Base-by-base conservation (phyloP, 495 filamentous ascomycete species). In the Penicillium subrubescens region DNA sequence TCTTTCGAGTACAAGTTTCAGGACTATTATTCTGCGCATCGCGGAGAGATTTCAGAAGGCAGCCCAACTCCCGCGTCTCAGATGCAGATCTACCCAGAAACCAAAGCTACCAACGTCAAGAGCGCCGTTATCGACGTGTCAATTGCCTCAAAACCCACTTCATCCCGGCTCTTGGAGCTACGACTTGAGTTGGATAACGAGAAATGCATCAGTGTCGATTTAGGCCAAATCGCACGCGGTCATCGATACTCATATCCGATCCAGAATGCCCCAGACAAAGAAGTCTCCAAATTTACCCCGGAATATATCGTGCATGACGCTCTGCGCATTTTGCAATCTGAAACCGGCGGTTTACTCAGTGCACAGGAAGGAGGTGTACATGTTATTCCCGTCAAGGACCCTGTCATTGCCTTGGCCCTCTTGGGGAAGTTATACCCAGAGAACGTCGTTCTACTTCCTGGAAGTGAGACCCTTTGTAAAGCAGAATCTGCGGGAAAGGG, bases 171-270 rank as follows among this genome's bases (percentile, higher is more conserved):
- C 12, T 50, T 77, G 14, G 57, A 74, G 17, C 57, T 77, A 17
- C 43, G 53, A 8, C 54, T 73, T 4, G 53, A 52, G 15, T 66
- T 75, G 12, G 29, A 52, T 2, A 57, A 64, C 52, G 68, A 67
- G 12, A 48, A 66, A 8, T 56, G 56, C 17, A 57, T 60, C 3
- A 43, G 60, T 2, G 67, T 77, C 12, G 75, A 77, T 52, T 10
- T 78, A 5, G 75, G 75, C 10, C 75, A 77, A 46, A 71, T 78
- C 37, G 62, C 69, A 15, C 74, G 74, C 14, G 75, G 75, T 5
- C 65, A 63, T 31, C 70, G 75, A 3, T 76, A 76, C 41, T 63
- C 72, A 11, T 78, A 78, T 39, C 23, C 10, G 44, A 25, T 48
- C 12, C 19, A 25, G 11, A 48, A 43, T 54, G 27, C 8, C 17